phyloP scores from a whole-genome alignment of 176 grass and related monocot species.

The Luzula sylvatica region DNA sequence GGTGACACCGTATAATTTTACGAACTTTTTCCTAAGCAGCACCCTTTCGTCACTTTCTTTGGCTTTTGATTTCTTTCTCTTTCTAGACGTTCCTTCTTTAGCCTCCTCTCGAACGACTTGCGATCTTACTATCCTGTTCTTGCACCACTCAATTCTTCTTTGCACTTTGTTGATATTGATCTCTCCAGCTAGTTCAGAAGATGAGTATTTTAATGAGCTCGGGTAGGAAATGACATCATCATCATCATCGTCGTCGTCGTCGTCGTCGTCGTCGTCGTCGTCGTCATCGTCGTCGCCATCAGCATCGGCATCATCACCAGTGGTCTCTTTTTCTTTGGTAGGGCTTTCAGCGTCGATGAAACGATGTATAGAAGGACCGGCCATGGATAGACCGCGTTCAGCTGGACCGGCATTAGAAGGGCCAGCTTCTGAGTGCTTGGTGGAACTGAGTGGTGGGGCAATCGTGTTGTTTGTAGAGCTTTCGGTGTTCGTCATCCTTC shows the following conservation, averaged over 20 bases:
- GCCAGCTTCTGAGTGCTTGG: background rate
- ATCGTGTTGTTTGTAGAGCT: no score
- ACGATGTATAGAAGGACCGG: background rate
- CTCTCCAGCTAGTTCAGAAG: no score
- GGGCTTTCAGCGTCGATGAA: background rate
- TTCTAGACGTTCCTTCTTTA: background rate
- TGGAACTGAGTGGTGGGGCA: no score
- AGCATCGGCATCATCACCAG: no score
- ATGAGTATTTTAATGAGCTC: no score
- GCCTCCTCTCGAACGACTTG: background rate
- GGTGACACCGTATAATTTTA: background rate
- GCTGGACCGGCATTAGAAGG: background rate
- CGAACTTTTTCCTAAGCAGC: background rate
- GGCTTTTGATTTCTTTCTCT: background rate
- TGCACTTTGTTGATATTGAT: no score
- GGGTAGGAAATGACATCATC: no score
- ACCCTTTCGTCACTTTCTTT: background rate
- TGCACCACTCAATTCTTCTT: background rate
- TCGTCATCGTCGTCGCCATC: no score
- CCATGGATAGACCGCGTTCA: background rate
- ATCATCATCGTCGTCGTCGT: no score
- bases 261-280: no score
- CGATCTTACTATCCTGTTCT: background rate
- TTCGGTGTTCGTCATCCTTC: no score
- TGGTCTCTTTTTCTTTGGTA: background rate